Evolutionary conservation across 2,329 filamentous ascomycete species (phyloP).

Genomic region (Fusarium sp.): DNA sequence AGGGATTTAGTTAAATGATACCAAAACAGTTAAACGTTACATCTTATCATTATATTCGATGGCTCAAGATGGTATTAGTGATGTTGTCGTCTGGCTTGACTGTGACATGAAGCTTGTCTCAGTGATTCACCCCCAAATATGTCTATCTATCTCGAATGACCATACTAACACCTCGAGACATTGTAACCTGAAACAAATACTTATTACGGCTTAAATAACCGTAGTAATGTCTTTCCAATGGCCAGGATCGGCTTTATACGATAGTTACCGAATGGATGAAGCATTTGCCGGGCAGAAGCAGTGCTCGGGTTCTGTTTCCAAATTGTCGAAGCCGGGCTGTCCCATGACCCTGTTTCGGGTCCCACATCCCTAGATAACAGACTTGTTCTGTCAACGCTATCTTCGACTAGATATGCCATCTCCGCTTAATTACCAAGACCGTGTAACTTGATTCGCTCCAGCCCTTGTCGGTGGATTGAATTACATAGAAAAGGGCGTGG

Average conservation of each 20-base stretch:
- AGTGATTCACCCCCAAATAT: background rate
- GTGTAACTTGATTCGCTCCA: constrained; percentile 11
- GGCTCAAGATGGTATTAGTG: too few species aligned
- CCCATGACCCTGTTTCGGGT: constrained; percentile 18
- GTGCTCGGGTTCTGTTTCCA: constrained; percentile 28
- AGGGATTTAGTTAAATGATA: constrained; percentile 16
- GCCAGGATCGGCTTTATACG: background rate
- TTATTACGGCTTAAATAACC: background rate
- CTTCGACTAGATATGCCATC: background rate
- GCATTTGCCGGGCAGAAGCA: background rate
- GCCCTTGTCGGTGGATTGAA: constrained; percentile 5
- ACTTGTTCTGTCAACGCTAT: constrained; percentile 7
- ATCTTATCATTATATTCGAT: background rate
- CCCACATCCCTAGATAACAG: constrained; percentile 14
- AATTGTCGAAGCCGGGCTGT: background rate
- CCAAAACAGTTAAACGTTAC: background rate
- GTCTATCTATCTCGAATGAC: background rate
- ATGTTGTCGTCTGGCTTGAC: background rate
- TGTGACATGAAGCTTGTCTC: background rate
- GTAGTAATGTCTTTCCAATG: background rate
- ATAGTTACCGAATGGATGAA: background rate
- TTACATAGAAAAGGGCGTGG: constrained; percentile 26
- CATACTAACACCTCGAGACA: background rate
- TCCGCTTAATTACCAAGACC: background rate
- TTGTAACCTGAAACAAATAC: background rate